Conservation (phyloP, 768 basidiomycete genomes). For the Terana coerulea region DNA sequence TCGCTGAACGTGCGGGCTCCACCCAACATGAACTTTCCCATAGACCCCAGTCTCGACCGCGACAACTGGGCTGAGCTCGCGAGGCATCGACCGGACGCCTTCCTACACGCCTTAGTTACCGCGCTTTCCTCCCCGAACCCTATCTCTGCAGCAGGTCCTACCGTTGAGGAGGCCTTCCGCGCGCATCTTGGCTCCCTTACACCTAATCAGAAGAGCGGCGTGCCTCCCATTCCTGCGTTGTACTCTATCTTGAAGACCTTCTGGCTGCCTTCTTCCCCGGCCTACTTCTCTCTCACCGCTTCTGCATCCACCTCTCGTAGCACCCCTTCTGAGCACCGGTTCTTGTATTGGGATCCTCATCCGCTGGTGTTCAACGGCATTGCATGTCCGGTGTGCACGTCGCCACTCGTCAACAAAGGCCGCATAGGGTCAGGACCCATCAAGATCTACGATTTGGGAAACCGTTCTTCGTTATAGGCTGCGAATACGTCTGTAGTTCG, state of each 20-base stretch:
- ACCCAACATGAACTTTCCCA: constrained; percentile 26
- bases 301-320: constrained; percentile 59
- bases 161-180: constrained; percentile 75
- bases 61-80: constrained; percentile 67
- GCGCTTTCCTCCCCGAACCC: constrained; percentile 64
- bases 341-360: constrained; percentile 86
- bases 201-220: constrained; percentile 40
- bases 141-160: constrained; percentile 51
- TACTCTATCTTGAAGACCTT: constrained; percentile 81
- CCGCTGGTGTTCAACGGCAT: constrained; percentile 83
- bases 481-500: constrained; percentile 69
- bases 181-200: constrained; percentile 67
- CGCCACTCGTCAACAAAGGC: constrained; percentile 61
- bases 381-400: constrained; percentile 61
- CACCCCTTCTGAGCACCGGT: constrained; percentile 69
- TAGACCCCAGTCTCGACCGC: constrained; percentile 50
- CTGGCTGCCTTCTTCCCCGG: constrained; percentile 77
- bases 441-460: constrained; percentile 78
- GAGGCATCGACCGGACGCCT: constrained; percentile 50
- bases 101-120: constrained; percentile 53
- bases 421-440: constrained; percentile 71
- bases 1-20: constrained; percentile 5
- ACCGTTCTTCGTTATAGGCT: constrained; percentile 83
- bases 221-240: constrained; percentile 59
- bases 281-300: constrained; percentile 73